Evolutionary conservation across 306 rosid species (phyloP), one percentile per base, ranked within the genome.

Genomic region (Prunus mongolica): DNA sequence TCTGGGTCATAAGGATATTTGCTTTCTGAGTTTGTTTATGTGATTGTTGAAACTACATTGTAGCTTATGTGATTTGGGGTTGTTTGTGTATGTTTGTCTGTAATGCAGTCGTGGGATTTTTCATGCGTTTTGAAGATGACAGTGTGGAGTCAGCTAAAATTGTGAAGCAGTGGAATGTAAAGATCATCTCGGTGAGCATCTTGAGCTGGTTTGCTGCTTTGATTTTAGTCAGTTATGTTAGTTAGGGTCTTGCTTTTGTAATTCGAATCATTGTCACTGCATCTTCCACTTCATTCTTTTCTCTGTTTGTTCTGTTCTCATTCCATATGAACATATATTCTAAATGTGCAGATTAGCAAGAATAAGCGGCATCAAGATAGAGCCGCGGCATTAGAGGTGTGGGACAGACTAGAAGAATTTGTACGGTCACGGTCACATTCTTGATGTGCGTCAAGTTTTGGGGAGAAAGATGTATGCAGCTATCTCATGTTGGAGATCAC

Each of bases 151-250:
- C 98, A 0, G 96, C 93, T 1, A 96, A 88, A 86, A 88, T 34
- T 82, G 99, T 92, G 75, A 96, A 92, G 91, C 98, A 96, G 87
- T 96, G 99, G 99, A 96, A 96, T 84, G 99, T 96, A 41, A 96
- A 91, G 91, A 92, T 96, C 30, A 89, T 96, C 69, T 96, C 99
- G 83, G 99, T 92, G 58, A 67, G 91, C 67, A 22, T 9, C 57
- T 81, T 71, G 78, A 62, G 45, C 78, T 75, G 27, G 47, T 47
- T 30, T 24, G 12, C 70, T 69, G 56, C 61, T 49, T 32, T 67
- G 27, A 28, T 77, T 14, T 13, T 73, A 41, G 57, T 55, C 41
- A 38, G 12, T 34, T 34, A 63, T 63, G 45, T 61, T 67, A 10
- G 12, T 57, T 20, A 20, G 63, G 44, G 46, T 47, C 73, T 65